Conservation (phyloP, 352 stramenopile species). For the Globisporangium viniferum region DNA sequence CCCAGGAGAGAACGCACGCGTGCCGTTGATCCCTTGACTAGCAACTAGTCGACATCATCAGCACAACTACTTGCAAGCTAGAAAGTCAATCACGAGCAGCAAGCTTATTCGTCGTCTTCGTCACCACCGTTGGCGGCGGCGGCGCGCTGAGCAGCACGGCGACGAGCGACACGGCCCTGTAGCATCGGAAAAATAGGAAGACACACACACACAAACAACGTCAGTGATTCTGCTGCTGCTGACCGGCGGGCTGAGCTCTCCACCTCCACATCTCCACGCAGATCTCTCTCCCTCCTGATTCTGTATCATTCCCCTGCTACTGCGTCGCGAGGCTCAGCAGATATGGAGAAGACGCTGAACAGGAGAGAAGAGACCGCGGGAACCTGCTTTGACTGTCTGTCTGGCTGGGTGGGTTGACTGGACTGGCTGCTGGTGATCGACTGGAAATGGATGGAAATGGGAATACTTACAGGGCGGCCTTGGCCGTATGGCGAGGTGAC, state of each 20-base stretch:
- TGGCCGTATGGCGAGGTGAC: constrained; percentile 98
- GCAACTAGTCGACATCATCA: constrained; percentile 15
- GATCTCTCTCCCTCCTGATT: not conserved
- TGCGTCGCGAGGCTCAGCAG: not conserved
- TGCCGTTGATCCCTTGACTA: constrained; percentile 29
- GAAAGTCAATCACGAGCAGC: constrained; percentile 19
- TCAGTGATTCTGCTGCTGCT: not conserved
- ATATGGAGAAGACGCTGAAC: not conserved
- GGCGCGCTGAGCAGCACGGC: constrained; percentile 91
- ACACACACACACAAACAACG: constrained; percentile 2
- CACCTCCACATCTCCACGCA: not conserved
- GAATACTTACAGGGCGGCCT: constrained; percentile 79
- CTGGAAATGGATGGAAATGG: not conserved
- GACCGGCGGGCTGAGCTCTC: not conserved
- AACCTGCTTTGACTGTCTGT: constrained; percentile 1
- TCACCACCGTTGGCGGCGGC: constrained; percentile 87
- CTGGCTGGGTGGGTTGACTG: not conserved
- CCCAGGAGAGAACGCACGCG: constrained; percentile 1
- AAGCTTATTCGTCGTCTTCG: constrained; percentile 81
- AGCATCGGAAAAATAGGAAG: not conserved
- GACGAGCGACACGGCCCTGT: constrained; percentile 93
- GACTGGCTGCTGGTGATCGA: not conserved
- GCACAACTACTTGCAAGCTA: constrained; percentile 20
- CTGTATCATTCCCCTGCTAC: not conserved
- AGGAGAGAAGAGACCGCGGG: not conserved